Percentiles rank a stretch among this genome's conserved stretches.
These are phyloP conservation scores for Plenodomus tracheiphilus DNA, from an alignment of 2,329 filamentous ascomycete species.

Conservation along the genomic window DNA sequence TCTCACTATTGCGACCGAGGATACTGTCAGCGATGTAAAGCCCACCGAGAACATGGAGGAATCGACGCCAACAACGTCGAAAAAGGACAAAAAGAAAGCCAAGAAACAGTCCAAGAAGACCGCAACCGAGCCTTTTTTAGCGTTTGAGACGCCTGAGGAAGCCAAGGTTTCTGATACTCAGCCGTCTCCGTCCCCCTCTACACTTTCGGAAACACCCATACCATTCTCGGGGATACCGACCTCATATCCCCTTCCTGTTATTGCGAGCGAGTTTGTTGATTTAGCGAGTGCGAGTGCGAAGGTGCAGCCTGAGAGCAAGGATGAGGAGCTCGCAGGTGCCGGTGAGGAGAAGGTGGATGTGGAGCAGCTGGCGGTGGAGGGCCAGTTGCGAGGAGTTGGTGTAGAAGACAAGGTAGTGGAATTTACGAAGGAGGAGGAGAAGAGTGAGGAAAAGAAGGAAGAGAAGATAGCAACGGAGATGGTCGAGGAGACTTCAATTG, in stretches of 20 bases:
- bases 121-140: constrained; percentile 34
- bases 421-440: constrained; percentile 19
- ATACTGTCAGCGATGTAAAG: constrained; percentile 2
- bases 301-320: constrained; percentile 4
- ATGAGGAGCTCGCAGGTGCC: constrained; percentile 3
- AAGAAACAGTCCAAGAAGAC: constrained; percentile 18
- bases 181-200: constrained; percentile 32
- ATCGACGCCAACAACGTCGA: constrained; percentile 12
- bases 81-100: constrained; percentile 29
- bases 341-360: constrained; percentile 1
- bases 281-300: constrained; percentile 13
- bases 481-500: constrained; percentile 1
- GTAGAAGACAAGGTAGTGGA: constrained; percentile 5
- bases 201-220: constrained; percentile 34
- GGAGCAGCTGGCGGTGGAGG: constrained; percentile 1
- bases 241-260: constrained; percentile 28
- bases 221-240: constrained; percentile 36
- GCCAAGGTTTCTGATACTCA: constrained; percentile 37
- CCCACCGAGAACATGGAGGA: constrained; percentile 10
- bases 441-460: constrained; percentile 22
- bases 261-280: constrained; percentile 29
- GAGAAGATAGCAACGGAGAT: constrained; percentile 10
- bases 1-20: background rate
- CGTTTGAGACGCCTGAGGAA: constrained; percentile 37
- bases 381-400: constrained; percentile 1